These are phyloP conservation scores for Trichosporon ovoides DNA, from an alignment of 1,284 basidiomycete genomes.

Conservation along the genomic window DNA sequence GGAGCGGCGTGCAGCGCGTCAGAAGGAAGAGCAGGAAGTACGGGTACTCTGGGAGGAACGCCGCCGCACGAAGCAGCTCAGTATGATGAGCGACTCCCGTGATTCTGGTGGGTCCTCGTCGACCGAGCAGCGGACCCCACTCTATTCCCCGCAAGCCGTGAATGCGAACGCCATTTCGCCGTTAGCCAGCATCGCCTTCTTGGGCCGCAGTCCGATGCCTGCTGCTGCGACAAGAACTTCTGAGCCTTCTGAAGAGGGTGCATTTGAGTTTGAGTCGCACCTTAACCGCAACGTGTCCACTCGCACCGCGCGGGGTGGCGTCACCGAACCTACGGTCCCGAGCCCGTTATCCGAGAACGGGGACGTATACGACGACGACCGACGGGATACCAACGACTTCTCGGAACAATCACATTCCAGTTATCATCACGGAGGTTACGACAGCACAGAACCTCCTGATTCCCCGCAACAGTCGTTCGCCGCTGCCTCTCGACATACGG, in stretches of 20 bases:
- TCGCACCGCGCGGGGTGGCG: constrained; percentile 34
- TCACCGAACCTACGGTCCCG: constrained; percentile 7
- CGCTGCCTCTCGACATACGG: constrained; percentile 24
- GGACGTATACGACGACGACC: not conserved
- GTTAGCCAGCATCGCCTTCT: not conserved
- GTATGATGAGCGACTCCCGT: not conserved
- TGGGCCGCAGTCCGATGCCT: not conserved
- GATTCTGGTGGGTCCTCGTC: not conserved
- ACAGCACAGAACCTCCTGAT: not conserved
- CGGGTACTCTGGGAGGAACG: constrained; percentile 39
- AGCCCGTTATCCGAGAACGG: constrained; percentile 11
- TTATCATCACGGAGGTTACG: not conserved
- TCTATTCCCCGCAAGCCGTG: not conserved
- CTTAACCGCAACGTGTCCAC: constrained; percentile 38
- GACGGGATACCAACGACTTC: not conserved
- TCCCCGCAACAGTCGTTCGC: constrained; percentile 20
- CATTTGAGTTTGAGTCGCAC: constrained; percentile 45
- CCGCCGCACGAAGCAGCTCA: constrained; percentile 16
- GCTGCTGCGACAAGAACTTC: not conserved
- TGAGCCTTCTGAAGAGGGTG: constrained; percentile 15
- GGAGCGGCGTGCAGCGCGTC: constrained; percentile 36
- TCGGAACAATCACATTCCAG: not conserved
- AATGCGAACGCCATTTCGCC: not conserved
- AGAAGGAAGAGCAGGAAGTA: constrained; percentile 40
- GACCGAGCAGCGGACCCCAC: not conserved